Evolutionary conservation across 768 basidiomycete species (phyloP), one percentile per base, ranked within the genome.

Genomic region (Pilatotrama ljubarskyi): DNA sequence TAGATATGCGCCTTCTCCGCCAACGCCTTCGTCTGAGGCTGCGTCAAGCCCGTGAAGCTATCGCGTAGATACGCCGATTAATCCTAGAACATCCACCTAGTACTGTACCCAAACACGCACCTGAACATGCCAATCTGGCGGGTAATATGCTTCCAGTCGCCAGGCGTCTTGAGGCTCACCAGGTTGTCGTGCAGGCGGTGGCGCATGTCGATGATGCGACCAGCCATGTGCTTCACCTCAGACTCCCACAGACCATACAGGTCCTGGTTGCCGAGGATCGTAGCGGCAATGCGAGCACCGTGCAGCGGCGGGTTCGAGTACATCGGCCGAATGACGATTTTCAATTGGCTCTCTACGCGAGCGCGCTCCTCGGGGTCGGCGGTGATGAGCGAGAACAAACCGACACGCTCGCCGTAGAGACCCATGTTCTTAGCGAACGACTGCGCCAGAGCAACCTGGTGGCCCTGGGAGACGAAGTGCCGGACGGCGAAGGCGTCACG

Each of bases 401-500:
- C 97, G 59, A 94, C 93, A 67, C 97, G 95, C 78, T 98, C 97
- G 60, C 95, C 96, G 72, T 99, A 99, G 41, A 99, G 84, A 53
- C 97, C 97, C 87, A 98, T 96, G 81, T 98, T 98, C 82, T 99
- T 99, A 38, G 97, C 97, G 74, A 97, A 99, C 37, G 92, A 95
- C 74, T 99, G 97, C 64, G 90, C 83, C 24, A 98, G 83, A 26
- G 95, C 91, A 67, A 95, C 75, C 70, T 95, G 89, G 77, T 97
- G 95, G 22, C 93, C 92, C 73, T 93, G 80, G 18, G 86, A 80
- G 53, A 96, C 91, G 73, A 99, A 98, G 78, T 96, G 86, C 65
- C 96, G 91, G 59, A 98, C 86, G 32, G 96, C 94, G 74, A 93
- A 95, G 11, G 96, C 97, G 70, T 99, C 97, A 56, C 86, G 87